A percentile compares a stretch with the other conserved stretches of the same genome.
These are phyloP conservation scores for Phalaenopsis equestris DNA, from an alignment of 106 monocot genomes.

Conservation along the genomic window DNA sequence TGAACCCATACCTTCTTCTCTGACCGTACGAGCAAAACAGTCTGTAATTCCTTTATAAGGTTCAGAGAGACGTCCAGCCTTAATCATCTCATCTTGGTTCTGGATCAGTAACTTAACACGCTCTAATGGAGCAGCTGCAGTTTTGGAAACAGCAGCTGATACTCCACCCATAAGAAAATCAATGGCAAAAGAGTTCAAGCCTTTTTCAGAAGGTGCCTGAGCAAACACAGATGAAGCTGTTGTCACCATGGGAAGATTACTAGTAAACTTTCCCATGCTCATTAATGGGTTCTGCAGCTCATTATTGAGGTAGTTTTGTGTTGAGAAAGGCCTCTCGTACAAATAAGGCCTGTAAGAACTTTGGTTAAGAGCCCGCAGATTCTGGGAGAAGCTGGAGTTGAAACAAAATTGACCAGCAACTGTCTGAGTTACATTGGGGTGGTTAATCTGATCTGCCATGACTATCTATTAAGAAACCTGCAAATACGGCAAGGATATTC, in stretches of 20 bases:
- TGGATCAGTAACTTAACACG: slow-evolving; percentile 44
- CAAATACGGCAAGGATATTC: background rate
- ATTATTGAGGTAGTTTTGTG: background rate
- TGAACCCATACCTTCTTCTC: slow-evolving; percentile 34
- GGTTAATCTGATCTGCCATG: slow-evolving; percentile 31
- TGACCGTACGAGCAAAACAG: slow-evolving; percentile 33
- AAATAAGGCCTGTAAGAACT: slow-evolving; percentile 11
- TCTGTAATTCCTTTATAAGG: slow-evolving; percentile 39
- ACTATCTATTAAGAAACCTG: background rate
- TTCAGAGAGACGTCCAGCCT: slow-evolving; percentile 28
- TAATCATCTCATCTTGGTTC: slow-evolving; percentile 47
- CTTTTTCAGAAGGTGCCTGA: slow-evolving; percentile 34
- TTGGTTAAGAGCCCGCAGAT: slow-evolving; percentile 11
- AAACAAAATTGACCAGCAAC: slow-evolving; percentile 23
- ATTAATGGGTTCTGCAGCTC: no score
- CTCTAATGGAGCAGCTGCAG: slow-evolving; percentile 37
- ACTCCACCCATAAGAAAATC: slow-evolving; percentile 43
- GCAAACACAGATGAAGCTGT: slow-evolving; percentile 24
- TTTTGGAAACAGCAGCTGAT: slow-evolving; percentile 39
- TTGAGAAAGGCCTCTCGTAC: slow-evolving; percentile 10
- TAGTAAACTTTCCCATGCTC: background rate
- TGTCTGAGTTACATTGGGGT: slow-evolving; percentile 30
- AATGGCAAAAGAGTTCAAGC: slow-evolving; percentile 20
- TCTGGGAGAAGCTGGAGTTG: slow-evolving; percentile 22
- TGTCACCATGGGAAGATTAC: slow-evolving; percentile 9